Conservation (phyloP, 106 monocot species). For the Narthecium ossifragum region DNA sequence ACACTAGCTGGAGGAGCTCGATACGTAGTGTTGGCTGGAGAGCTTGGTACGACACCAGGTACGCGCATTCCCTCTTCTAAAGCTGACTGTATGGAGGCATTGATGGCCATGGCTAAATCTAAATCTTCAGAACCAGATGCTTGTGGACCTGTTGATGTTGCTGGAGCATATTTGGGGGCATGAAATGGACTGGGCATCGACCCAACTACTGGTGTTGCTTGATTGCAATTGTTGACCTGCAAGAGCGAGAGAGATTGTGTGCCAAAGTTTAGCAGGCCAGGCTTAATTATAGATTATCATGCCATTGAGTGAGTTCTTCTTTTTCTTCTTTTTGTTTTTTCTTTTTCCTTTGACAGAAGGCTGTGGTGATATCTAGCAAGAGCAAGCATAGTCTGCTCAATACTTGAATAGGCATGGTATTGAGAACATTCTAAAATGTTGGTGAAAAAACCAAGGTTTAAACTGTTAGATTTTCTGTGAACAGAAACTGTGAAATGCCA, state of each 20-base stretch:
- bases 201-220: slow-evolving; percentile 8
- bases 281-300: too few species aligned
- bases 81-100: slow-evolving; percentile 78
- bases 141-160: neutral
- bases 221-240: slow-evolving; percentile 17
- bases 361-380: too few species aligned
- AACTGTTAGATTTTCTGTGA: too few species aligned
- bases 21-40: slow-evolving; percentile 18
- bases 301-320: too few species aligned
- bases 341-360: too few species aligned
- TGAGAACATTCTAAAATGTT: neutral
- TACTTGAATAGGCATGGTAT: too few species aligned
- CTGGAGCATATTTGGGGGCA: neutral
- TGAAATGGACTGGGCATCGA: slow-evolving; percentile 12
- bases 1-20: slow-evolving; percentile 21
- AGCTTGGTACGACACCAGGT: slow-evolving; percentile 7
- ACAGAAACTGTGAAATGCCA: too few species aligned
- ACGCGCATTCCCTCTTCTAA: slow-evolving; percentile 53
- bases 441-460: too few species aligned
- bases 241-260: neutral
- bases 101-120: slow-evolving; percentile 63
- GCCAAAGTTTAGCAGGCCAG: too few species aligned
- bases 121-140: slow-evolving; percentile 33
- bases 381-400: too few species aligned
- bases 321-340: too few species aligned